Evolutionary conservation across 768 basidiomycete genomes (phyloP).

Genomic region (Xanthoconium stramineum): DNA sequence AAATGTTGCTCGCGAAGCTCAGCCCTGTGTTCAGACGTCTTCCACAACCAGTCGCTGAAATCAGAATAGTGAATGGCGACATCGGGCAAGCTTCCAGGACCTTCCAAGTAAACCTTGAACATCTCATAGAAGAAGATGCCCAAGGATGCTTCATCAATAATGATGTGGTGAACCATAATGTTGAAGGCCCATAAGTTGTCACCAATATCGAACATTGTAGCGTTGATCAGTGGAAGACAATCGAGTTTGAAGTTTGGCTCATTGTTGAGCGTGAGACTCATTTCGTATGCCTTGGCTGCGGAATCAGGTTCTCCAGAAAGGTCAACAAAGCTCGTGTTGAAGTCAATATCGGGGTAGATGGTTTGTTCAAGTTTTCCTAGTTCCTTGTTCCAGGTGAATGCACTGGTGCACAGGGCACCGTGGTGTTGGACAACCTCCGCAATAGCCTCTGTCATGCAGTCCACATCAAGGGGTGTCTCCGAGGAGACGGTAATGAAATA

Average conservation of each 20-base stretch:
- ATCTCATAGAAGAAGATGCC: slow-evolving; percentile 31
- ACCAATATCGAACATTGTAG: too few relatives aligned
- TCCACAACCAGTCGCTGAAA: slow-evolving; percentile 23
- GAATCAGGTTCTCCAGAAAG: slow-evolving; percentile 27
- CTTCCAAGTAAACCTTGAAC: slow-evolving; percentile 27
- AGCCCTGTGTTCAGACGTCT: slow-evolving; percentile 26
- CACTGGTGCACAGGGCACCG: slow-evolving; percentile 28
- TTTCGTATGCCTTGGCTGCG: slow-evolving; percentile 27
- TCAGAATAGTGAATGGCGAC: slow-evolving; percentile 20
- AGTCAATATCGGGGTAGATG: slow-evolving; percentile 25
- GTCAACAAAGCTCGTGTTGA: slow-evolving; percentile 22
- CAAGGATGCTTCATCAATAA: slow-evolving; percentile 29
- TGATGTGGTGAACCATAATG: slow-evolving; percentile 30
- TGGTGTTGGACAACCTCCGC: slow-evolving; percentile 27
- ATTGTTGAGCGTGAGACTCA: slow-evolving; percentile 24
- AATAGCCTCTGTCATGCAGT: slow-evolving; percentile 27
- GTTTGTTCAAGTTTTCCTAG: slow-evolving; percentile 29
- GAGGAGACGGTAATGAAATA: slow-evolving; percentile 17
- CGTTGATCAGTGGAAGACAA: slow-evolving; percentile 23
- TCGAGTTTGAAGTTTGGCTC: slow-evolving; percentile 26
- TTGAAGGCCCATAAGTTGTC: too few relatives aligned
- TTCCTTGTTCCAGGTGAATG: slow-evolving; percentile 30
- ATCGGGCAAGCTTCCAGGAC: slow-evolving; percentile 23
- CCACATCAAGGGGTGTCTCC: slow-evolving; percentile 26
- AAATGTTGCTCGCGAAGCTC: slow-evolving; percentile 26